phyloP scores from a whole-genome alignment of 2,329 filamentous ascomycete genomes.

The Ascochyta clinopodiicola region DNA sequence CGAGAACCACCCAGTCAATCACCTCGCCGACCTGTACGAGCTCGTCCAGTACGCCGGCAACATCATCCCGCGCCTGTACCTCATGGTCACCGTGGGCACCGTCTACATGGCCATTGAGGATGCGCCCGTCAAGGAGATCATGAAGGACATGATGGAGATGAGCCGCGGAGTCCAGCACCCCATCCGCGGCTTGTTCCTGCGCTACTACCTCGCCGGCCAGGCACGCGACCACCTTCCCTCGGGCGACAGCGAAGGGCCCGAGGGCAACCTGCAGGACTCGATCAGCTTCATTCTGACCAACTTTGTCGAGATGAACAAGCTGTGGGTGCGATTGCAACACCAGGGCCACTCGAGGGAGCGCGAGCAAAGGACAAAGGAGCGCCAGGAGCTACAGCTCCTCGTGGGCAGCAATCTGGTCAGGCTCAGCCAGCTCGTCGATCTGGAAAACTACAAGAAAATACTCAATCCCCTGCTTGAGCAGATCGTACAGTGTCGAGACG shows the following conservation, averaged over 20 bases:
- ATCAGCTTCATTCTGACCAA: constrained; percentile 98
- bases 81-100: constrained; percentile 99
- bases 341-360: constrained; percentile 95
- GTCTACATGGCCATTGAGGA: constrained; percentile 99
- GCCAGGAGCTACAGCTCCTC: constrained; percentile 91
- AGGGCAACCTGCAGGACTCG: constrained; percentile 94
- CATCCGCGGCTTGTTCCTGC: constrained; percentile 89
- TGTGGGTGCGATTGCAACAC: constrained; percentile 97
- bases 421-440: constrained; percentile 91
- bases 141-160: constrained; percentile 99
- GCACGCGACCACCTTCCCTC: constrained; percentile 86
- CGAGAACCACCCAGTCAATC: constrained; percentile 96
- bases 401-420: constrained; percentile 97
- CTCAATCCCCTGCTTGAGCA: constrained; percentile 90
- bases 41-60: constrained; percentile 98
- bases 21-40: constrained; percentile 97
- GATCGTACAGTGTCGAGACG: constrained; percentile 96
- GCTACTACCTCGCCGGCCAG: constrained; percentile 96
- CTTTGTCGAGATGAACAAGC: constrained; percentile 99
- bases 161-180: constrained; percentile 97
- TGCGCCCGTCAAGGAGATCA: constrained; percentile 98
- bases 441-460: constrained; percentile 94
- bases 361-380: constrained; percentile 90
- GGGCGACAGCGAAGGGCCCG: constrained; percentile 84
- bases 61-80: constrained; percentile 92